A percentile compares a stretch with the other conserved stretches of the same genome.
These are phyloP conservation scores for Orbilia oligospora DNA, from an alignment of 2,329 filamentous ascomycete species.

Conservation along the genomic window DNA sequence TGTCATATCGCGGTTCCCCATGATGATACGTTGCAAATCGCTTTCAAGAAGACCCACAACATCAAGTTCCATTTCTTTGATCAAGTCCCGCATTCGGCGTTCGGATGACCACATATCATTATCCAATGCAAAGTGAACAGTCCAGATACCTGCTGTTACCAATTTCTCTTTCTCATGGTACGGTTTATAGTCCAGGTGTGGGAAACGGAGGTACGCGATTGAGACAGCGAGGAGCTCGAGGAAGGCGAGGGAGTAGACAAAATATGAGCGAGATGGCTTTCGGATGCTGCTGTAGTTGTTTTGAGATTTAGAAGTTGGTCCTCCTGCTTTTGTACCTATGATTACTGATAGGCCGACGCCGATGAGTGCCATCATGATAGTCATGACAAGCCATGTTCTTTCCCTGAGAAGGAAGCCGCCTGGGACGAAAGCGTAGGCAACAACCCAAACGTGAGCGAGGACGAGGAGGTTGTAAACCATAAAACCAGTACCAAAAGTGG, in stretches of 20 bases:
- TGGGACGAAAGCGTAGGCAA: constrained; percentile 97
- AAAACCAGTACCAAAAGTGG: constrained; percentile 89
- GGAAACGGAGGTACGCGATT: constrained; percentile 90
- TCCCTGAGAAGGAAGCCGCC: constrained; percentile 93
- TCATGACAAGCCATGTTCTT: constrained; percentile 96
- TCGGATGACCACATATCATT: constrained; percentile 99
- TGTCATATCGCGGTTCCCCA: constrained; percentile 97
- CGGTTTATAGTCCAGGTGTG: constrained; percentile 89
- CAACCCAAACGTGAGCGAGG: constrained; percentile 98
- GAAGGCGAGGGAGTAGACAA: constrained; percentile 78
- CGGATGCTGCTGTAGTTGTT: constrained; percentile 61
- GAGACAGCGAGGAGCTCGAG: constrained; percentile 85
- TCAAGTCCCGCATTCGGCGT: constrained; percentile 89
- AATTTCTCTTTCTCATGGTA: constrained; percentile 90
- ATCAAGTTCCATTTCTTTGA: constrained; percentile 96
- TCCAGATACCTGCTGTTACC: constrained; percentile 97
- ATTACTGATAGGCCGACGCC: constrained; percentile 87
- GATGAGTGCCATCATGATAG: constrained; percentile 84
- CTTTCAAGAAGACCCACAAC: constrained; percentile 94
- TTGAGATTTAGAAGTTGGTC: constrained; percentile 42
- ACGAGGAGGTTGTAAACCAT: constrained; percentile 93
- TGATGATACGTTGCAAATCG: constrained; percentile 96
- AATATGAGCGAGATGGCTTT: constrained; percentile 75
- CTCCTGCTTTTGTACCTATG: constrained; percentile 38
- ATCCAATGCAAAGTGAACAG: constrained; percentile 96